Evolutionary conservation across 139 green algal genomes (phyloP), one percentile per base, ranked within the genome.

Genomic region (Marvania coccoides): DNA sequence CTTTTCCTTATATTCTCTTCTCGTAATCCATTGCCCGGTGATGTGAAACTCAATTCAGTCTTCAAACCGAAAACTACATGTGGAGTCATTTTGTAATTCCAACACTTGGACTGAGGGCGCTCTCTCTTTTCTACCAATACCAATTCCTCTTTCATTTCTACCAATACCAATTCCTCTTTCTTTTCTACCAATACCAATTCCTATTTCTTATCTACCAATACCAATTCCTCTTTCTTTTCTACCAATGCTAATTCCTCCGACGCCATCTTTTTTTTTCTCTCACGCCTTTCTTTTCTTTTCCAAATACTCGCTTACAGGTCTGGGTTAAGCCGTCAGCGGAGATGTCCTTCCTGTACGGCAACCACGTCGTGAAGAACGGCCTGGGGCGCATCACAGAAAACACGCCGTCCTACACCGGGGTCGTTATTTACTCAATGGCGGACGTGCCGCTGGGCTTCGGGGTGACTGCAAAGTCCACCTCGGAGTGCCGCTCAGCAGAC

Each of bases 271-370:
- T n/a, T 8, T n/a, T 51, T 19, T 36, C 14, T 65, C 6, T 48
- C 15, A 65, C 33, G 51, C 29, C 23, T 38, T 1, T n/a, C n/a
- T 13, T 66, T n/a, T 53, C 4, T 31, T 15, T 23, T 51, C 42
- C 42, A 28, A 28, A 19, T 31, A 5, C 3, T 14, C 23, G 4
- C 31, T 26, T 36, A 47, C 82, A 97, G 90, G 82, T 99, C 6
- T 99, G 94, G 94, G 76, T 99, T 36, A 98, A 99, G 79, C 90
- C 94, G 0, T 91, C 89, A 6, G 74, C 87, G 5, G 94, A 99
- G 82, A 97, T 98, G 94, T 84, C 89, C 55, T 99, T 95, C 65
- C 83, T 99, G 67, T 99, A 99, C 62, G 94, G 94, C 67, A 99
- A 99, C 79, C 85, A 99, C 61, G 77, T 99, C 9, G 65, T 98